These are phyloP conservation scores for Penicillium crustosum DNA, from an alignment of 2,329 filamentous ascomycete genomes.

Conservation along the genomic window DNA sequence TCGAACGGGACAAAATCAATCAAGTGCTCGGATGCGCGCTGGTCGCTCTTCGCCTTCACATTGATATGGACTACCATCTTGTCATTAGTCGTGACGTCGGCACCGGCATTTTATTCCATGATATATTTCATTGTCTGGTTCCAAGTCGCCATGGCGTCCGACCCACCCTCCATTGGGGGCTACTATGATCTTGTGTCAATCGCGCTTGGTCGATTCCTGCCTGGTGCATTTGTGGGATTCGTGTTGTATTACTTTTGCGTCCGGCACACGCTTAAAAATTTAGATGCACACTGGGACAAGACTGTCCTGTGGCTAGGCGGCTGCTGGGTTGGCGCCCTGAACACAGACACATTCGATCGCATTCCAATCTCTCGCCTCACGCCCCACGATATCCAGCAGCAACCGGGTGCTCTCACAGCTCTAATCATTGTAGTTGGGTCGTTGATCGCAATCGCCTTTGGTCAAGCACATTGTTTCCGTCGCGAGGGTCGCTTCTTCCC, in stretches of 20 bases:
- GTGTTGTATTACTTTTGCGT: constrained; percentile 58
- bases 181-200: constrained; percentile 57
- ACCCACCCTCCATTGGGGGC: constrained; percentile 56
- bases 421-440: constrained; percentile 54
- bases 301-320: constrained; percentile 61
- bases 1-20: constrained; percentile 29
- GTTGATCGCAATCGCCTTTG: constrained; percentile 54
- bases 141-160: constrained; percentile 60
- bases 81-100: constrained; percentile 57
- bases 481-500: constrained; percentile 57
- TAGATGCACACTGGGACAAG: constrained; percentile 61
- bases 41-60: constrained; percentile 58
- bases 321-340: constrained; percentile 61
- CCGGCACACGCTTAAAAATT: constrained; percentile 47
- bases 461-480: constrained; percentile 58
- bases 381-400: constrained; percentile 60
- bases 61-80: constrained; percentile 55
- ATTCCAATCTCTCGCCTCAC: constrained; percentile 63
- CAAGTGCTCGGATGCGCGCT: constrained; percentile 57
- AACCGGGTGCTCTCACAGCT: constrained; percentile 60
- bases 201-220: constrained; percentile 58
- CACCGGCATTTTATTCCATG: constrained; percentile 57
- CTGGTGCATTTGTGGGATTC: constrained; percentile 59
- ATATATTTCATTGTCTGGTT: constrained; percentile 59
- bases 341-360: constrained; percentile 64